phyloP scores from a whole-genome alignment of 2,329 filamentous ascomycete genomes.

The Fusarium anguioides region DNA sequence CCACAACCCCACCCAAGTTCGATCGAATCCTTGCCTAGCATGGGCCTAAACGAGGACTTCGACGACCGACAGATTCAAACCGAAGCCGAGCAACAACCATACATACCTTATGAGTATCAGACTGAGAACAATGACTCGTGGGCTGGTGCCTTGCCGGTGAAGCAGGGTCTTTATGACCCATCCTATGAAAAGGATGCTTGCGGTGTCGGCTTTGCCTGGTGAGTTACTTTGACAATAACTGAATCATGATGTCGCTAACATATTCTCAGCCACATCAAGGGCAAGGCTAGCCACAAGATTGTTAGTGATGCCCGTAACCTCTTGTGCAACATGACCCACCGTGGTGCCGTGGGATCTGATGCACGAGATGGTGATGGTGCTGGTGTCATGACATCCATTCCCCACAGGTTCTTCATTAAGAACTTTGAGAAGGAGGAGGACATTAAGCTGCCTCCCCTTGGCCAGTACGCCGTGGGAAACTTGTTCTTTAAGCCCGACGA shows the following conservation, averaged over 20 bases:
- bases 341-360: slow-evolving; percentile 97
- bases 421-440: slow-evolving; percentile 94
- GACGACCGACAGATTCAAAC: slow-evolving; percentile 74
- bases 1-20: slow-evolving; percentile 41
- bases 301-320: slow-evolving; percentile 96
- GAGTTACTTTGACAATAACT: slow-evolving; percentile 52
- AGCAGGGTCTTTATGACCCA: slow-evolving; percentile 98
- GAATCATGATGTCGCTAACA: slow-evolving; percentile 33
- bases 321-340: slow-evolving; percentile 99
- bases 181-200: slow-evolving; percentile 98
- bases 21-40: slow-evolving; percentile 69
- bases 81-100: slow-evolving; percentile 69
- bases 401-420: slow-evolving; percentile 98
- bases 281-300: slow-evolving; percentile 96
- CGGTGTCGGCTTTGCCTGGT: slow-evolving; percentile 99
- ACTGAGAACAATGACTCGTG: slow-evolving; percentile 86
- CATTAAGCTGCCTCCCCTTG: slow-evolving; percentile 85
- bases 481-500: slow-evolving; percentile 98
- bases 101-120: slow-evolving; percentile 85
- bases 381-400: slow-evolving; percentile 99
- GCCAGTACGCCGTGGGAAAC: slow-evolving; percentile 97
- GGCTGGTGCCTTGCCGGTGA: slow-evolving; percentile 94
- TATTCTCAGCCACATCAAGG: slow-evolving; percentile 86
- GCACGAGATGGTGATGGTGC: slow-evolving; percentile 97
- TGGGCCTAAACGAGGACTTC: slow-evolving; percentile 74